Evolutionary conservation across 2,329 filamentous ascomycete genomes (phyloP), one percentile per base, ranked within the genome.

Genomic region (Ophiostoma ulmi): DNA sequence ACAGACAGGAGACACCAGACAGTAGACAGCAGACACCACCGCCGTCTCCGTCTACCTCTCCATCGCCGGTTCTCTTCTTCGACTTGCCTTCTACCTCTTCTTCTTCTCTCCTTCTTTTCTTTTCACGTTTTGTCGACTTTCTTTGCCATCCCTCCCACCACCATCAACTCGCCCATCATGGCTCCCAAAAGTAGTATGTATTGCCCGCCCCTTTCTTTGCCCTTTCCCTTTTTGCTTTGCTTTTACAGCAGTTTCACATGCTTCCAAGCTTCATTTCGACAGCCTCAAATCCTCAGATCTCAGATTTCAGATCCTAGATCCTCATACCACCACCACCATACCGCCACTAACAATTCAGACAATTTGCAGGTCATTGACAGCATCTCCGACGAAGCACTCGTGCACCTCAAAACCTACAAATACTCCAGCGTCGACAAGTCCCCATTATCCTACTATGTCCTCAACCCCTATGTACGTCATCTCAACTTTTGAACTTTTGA

Each of bases 371-470:
- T 83, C 71, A 87, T 89, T 75, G 89, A 90, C 80, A 91, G 90
- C 80, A 83, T 98, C 75, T 96, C 94, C 38, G 93, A 97, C 77
- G 93, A 98, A 77, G 93, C 93, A 70, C 87, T 99, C 75, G 85
- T 91, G 72, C 94, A 97, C 79, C 89, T 99, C 76, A 95, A 93
- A 81, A 90, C 90, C 72, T 99, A 99, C 88, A 96, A 97, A 79
- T 99, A 99, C 81, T 97, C 93, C 76, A 92, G 91, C 77, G 93
- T 99, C 80, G 95, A 99, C 84, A 94, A 97, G 81, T 97, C 94
- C 68, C 90, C 91, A 73, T 88, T 97, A 72, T 98, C 95, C 71
- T 88, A 94, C 80, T 97, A 98, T 81, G 92, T 99, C 78, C 86
- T 99, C 68, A 91, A 90, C 75, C 94, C 97, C 78, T 99, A 97